Conservation (phyloP, 116 monocot species). For the Thalassia testudinum region DNA sequence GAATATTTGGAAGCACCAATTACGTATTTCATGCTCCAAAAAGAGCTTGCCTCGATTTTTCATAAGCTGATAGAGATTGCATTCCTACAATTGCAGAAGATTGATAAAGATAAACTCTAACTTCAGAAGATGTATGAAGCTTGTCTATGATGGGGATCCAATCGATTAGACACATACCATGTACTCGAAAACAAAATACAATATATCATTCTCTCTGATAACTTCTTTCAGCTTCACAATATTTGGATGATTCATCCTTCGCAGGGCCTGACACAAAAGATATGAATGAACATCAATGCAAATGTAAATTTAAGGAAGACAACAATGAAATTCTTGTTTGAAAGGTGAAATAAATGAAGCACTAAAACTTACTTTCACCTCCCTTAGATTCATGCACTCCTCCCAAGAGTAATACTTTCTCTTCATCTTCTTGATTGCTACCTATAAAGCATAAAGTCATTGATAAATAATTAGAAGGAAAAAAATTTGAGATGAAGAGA, state of each 20-base stretch:
- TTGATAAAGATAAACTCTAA: neutral
- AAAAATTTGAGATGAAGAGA: too few species aligned
- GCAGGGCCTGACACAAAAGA: constrained; percentile 38
- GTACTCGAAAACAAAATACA: constrained; percentile 87
- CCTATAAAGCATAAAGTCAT: constrained; percentile 24
- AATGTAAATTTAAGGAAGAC: neutral
- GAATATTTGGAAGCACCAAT: constrained; percentile 96
- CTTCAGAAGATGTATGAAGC: neutral
- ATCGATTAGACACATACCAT: constrained; percentile 38
- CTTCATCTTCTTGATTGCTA: constrained; percentile 96
- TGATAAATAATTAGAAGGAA: neutral
- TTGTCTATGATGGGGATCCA: neutral
- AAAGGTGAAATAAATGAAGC: too few species aligned
- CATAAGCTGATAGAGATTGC: constrained; percentile 92
- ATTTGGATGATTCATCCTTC: constrained; percentile 89
- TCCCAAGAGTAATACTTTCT: constrained; percentile 95
- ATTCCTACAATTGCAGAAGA: constrained; percentile 45
- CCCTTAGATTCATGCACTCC: constrained; percentile 86
- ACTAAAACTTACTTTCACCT: constrained; percentile 61
- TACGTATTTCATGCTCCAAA: constrained; percentile 62
- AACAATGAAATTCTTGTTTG: too few species aligned
- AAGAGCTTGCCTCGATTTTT: constrained; percentile 59
- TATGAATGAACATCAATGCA: neutral
- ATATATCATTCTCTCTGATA: constrained; percentile 66
- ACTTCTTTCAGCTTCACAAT: constrained; percentile 96